Evolutionary conservation across 495 filamentous ascomycete species (phyloP), one percentile per base, ranked within the genome.

Genomic region (Tuber calosporum): DNA sequence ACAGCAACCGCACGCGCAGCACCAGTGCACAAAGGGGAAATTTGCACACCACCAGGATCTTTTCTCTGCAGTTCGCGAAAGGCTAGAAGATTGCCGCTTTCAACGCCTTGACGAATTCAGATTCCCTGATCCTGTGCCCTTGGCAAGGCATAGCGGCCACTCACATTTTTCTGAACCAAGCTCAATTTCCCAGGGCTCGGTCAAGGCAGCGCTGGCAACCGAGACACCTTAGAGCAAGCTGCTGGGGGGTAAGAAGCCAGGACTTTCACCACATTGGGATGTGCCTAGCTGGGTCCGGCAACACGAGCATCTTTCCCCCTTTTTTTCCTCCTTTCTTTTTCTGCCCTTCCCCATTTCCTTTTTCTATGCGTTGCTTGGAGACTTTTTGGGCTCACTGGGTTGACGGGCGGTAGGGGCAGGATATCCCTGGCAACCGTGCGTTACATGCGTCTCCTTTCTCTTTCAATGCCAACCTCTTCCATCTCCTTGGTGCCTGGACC

Each of bases 331-430:
- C 68, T 62, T 62, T 77, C 67, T 78, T 67, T 73, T 77, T 77
- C 72, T 77, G 37, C 34, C 53, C 26, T 77, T 75, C 68, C 68
- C 70, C 76, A 73, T 67, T 38, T 69, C 53, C 76, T 78, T 77
- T 78, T 77, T 76, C 53, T 48, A 66, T 73, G 76, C 39, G 39
- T 74, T 70, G 76, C 74, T 78, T 70, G 76, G 69, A 68, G 76
- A 71, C 76, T 68, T 78, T 78, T 78, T 73, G 76, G 76, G 76
- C 71, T 73, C 76, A 66, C 71, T 78, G 76, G 76, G 76, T 77
- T 73, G 74, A 75, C 76, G 68, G 76, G 72, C 69, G 66, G 66
- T 74, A 53, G 45, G 67, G 67, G 72, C 67, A 74, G 48, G 70
- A 75, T 30, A 62, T 76, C 72, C 74, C 58, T 70, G 62, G 75